A percentile compares a stretch with the other conserved stretches of the same genome.
Evolutionary conservation across 1,284 basidiomycete species (phyloP).

Genomic region (Tilletia walkeri): DNA sequence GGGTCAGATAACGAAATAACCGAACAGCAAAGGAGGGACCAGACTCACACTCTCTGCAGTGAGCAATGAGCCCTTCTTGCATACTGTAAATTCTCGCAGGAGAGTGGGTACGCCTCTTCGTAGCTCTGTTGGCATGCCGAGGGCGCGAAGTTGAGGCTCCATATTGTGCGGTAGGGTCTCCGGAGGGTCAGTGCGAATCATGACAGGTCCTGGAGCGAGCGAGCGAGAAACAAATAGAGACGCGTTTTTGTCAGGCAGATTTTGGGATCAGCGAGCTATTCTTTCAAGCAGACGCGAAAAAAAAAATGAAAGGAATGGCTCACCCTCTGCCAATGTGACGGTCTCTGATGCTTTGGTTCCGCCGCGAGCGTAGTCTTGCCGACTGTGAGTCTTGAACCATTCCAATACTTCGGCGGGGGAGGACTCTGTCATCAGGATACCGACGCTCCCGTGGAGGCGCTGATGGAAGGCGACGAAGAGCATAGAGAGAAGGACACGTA

Average conservation of each 20-base stretch:
- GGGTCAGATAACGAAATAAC: background rate
- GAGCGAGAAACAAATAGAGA: too few relatives aligned
- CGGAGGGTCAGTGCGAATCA: conserved; percentile 43
- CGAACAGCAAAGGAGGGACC: background rate
- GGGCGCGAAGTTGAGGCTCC: conserved; percentile 88
- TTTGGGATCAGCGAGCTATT: background rate
- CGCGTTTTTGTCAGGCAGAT: background rate
- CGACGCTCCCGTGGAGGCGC: conserved; percentile 90
- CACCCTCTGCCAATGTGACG: conserved; percentile 69
- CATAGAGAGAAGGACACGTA: background rate
- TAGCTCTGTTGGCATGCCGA: conserved; percentile 83
- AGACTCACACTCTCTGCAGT: conserved; percentile 63
- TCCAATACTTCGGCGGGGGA: conserved; percentile 82
- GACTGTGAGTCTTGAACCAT: conserved; percentile 89
- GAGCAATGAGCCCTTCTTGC: conserved; percentile 76
- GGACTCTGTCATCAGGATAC: conserved; percentile 85
- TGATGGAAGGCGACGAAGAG: conserved; percentile 54
- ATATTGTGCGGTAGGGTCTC: conserved; percentile 90
- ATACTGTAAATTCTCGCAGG: conserved; percentile 71
- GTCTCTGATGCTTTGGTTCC: conserved; percentile 76
- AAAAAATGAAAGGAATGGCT: background rate
- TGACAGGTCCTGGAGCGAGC: conserved; percentile 33
- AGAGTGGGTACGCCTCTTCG: conserved; percentile 84
- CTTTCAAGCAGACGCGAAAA: background rate
- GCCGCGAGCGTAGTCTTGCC: conserved; percentile 85